phyloP scores from a whole-genome alignment of 2,329 filamentous ascomycete genomes.

The Monosporascus sp. region DNA sequence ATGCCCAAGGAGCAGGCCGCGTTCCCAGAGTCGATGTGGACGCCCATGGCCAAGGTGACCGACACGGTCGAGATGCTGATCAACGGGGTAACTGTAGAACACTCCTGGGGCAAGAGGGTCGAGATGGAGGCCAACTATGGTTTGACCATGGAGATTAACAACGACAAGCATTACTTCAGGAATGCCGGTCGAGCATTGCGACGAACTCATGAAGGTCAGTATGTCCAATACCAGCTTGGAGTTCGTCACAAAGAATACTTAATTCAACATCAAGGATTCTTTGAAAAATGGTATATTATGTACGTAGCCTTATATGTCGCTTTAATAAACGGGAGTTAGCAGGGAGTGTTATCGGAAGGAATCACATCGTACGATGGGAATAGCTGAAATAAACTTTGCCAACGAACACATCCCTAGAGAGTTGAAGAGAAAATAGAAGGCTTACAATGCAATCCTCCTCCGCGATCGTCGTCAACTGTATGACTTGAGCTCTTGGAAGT shows the following conservation, averaged over 20 bases:
- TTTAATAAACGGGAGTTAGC: too few relatives aligned
- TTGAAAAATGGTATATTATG: not conserved
- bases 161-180: conserved; percentile 27
- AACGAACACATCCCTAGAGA: conserved; percentile 1
- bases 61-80: conserved; percentile 22
- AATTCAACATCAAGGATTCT: not conserved
- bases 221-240: not conserved
- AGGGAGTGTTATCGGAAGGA: too few relatives aligned
- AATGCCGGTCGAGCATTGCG: conserved; percentile 16
- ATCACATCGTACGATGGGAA: too few relatives aligned
- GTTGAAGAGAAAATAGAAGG: not conserved
- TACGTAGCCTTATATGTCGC: too few relatives aligned
- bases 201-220: conserved; percentile 14
- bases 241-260: not conserved
- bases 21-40: conserved; percentile 26
- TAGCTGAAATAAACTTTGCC: too few relatives aligned
- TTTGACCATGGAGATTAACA: conserved; percentile 23
- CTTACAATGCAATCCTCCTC: not conserved
- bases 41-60: conserved; percentile 22
- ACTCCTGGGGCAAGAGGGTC: conserved; percentile 18
- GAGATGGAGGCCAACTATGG: conserved; percentile 16
- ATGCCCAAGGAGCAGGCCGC: conserved; percentile 20
- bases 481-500: conserved; percentile 2
- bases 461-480: too few relatives aligned
- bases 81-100: conserved; percentile 15